Evolutionary conservation across 495 filamentous ascomycete genomes (phyloP).

Genomic region (Hamigera avellanea): DNA sequence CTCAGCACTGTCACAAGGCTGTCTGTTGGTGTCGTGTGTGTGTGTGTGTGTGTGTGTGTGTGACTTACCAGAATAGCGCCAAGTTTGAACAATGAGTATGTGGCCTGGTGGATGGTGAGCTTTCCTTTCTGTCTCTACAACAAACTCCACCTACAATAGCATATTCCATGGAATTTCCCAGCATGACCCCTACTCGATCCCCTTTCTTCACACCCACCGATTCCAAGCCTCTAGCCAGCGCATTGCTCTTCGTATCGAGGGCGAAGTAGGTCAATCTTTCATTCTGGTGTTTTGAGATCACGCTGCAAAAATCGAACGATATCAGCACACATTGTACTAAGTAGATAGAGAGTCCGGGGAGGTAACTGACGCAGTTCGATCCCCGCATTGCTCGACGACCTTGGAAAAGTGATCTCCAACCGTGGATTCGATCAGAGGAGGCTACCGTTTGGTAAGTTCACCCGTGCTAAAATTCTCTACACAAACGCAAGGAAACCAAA

Average conservation of each 20-base stretch:
- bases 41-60: no score
- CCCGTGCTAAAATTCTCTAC: no score
- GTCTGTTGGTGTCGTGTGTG: background rate
- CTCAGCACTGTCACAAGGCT: background rate
- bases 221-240: constrained; percentile 59
- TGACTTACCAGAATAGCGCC: constrained; percentile 67
- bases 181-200: constrained; percentile 71
- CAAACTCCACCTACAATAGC: constrained; percentile 59
- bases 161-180: constrained; percentile 79
- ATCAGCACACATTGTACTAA: background rate
- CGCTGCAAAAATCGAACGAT: constrained; percentile 25
- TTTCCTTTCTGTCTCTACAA: no score
- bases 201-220: constrained; percentile 72
- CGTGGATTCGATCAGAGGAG: constrained; percentile 61
- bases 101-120: constrained; percentile 29
- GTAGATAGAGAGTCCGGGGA: background rate
- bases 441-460: constrained; percentile 30
- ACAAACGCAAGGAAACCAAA: no score
- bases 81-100: constrained; percentile 86
- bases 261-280: constrained; percentile 55
- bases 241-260: constrained; percentile 67
- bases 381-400: constrained; percentile 60
- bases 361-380: constrained; percentile 56
- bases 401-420: constrained; percentile 70
- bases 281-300: constrained; percentile 55